Evolutionary conservation across 768 basidiomycete species (phyloP), one percentile per base, ranked within the genome.

Genomic region (Melanogaster broomeanus): DNA sequence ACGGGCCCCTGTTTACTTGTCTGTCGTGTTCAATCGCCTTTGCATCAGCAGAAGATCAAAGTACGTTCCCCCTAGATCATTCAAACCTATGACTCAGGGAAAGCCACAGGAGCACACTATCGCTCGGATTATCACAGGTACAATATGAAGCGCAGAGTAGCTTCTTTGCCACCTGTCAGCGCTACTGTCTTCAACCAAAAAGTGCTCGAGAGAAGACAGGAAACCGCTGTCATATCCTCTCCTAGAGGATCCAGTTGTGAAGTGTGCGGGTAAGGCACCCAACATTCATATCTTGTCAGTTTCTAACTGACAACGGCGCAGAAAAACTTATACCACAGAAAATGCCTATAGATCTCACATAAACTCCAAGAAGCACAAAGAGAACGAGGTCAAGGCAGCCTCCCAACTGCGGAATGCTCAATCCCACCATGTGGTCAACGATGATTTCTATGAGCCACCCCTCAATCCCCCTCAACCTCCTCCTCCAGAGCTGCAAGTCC

Each of bases 141-240:
- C 73, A 99, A 99, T 66, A 93, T 98, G 85, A 96, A 96, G 77
- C 88, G 95, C 57, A 85, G 93, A 25, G 90, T 98, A 16, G 95
- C 96, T 2, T 83, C 81, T 6, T 79, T 99, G 2, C 88, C 92
- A 9, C 94, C 96, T 2, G 84, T 99, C 61, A 85, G 83, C 52
- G 81, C 78, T 0, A 71, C 77, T 7, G 60, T 86, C 2, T 99
- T 98, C 73, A 87, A 94, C 60, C 82, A 92, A 62, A 98, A 98
- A 63, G 88, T 97, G 12, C 66, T 88, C 25, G 90, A 96, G 56
- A 74, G 91, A 58, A 75, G 83, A 15, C 77, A 82, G 39, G 88
- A 94, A 70, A 90, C 88, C 2, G 85, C 88, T 1, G 74, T 88
- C 45, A 77, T 77, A 65, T 75, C 82, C 2, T 81, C 88, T 21